Percentiles rank a stretch among this genome's conserved stretches.
These are phyloP conservation scores for Tothia fuscella DNA, from an alignment of 2,329 filamentous ascomycete species.

Conservation along the genomic window DNA sequence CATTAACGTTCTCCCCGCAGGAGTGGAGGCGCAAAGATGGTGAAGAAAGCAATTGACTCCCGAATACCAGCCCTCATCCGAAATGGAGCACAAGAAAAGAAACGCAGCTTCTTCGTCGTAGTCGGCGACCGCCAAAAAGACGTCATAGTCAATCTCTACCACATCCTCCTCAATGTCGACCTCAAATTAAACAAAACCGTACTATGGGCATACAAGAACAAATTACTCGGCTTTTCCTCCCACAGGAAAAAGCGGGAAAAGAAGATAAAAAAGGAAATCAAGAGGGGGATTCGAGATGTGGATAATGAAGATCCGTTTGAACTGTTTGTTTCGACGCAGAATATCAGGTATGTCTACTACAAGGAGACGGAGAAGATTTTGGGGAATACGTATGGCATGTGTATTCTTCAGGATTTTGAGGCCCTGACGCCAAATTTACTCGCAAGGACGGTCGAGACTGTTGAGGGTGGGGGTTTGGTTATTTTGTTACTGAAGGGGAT, in stretches of 20 bases:
- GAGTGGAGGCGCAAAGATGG: constrained; percentile 4
- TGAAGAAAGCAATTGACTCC: constrained; percentile 10
- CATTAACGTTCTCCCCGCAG: background rate
- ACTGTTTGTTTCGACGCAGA: constrained; percentile 88
- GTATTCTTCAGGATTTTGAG: constrained; percentile 95
- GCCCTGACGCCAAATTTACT: constrained; percentile 94
- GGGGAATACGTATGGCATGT: constrained; percentile 97
- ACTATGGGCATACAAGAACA: constrained; percentile 97
- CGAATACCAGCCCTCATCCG: constrained; percentile 54
- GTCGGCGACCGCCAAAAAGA: constrained; percentile 92
- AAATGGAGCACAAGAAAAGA: constrained; percentile 91
- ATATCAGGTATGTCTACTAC: constrained; percentile 98
- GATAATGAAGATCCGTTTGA: constrained; percentile 95
- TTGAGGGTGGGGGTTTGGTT: constrained; percentile 89
- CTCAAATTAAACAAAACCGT: constrained; percentile 94
- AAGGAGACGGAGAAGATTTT: constrained; percentile 99
- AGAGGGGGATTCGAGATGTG: constrained; percentile 80
- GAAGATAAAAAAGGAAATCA: constrained; percentile 98
- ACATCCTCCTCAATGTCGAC: constrained; percentile 81
- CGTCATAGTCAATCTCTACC: constrained; percentile 88
- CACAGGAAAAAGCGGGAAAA: constrained; percentile 96
- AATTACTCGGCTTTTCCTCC: constrained; percentile 82
- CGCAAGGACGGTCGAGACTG: constrained; percentile 90
- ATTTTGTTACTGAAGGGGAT: constrained; percentile 88
- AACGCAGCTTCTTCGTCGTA: constrained; percentile 94